Conservation (phyloP, 306 rosid species). For the Ormosia emarginata region DNA sequence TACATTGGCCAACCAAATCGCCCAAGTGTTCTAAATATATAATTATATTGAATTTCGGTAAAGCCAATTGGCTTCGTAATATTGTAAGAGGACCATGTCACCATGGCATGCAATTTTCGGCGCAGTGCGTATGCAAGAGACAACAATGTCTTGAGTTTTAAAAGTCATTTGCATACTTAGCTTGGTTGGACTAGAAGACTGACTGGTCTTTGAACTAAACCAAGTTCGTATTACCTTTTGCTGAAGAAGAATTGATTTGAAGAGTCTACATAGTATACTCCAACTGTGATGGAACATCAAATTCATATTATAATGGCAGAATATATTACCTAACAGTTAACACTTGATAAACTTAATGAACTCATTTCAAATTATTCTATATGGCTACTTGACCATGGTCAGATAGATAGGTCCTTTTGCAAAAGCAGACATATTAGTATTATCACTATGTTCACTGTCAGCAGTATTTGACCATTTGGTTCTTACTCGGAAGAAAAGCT, state of each 20-base stretch:
- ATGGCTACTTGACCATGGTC: background rate
- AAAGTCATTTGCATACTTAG: background rate
- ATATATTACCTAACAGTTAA: background rate
- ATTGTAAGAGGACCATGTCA: background rate
- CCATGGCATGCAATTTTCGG: background rate
- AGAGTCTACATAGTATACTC: background rate
- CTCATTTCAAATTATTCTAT: background rate
- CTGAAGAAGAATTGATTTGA: background rate
- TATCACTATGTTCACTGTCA: background rate
- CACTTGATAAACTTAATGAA: background rate
- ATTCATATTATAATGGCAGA: background rate
- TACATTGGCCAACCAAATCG: background rate
- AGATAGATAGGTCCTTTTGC: background rate
- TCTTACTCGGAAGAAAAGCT: background rate
- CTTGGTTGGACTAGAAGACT: background rate
- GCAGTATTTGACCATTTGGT: conserved; percentile 13
- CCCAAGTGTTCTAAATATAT: background rate
- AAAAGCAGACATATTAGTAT: background rate
- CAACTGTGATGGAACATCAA: conserved; percentile 21
- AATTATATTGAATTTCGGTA: background rate
- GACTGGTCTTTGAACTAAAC: background rate
- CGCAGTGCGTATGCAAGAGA: background rate
- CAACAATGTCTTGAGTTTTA: background rate
- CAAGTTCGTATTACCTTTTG: background rate
- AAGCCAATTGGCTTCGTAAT: background rate